phyloP scores from a whole-genome alignment of 768 basidiomycete species.

The Russula foetens region DNA sequence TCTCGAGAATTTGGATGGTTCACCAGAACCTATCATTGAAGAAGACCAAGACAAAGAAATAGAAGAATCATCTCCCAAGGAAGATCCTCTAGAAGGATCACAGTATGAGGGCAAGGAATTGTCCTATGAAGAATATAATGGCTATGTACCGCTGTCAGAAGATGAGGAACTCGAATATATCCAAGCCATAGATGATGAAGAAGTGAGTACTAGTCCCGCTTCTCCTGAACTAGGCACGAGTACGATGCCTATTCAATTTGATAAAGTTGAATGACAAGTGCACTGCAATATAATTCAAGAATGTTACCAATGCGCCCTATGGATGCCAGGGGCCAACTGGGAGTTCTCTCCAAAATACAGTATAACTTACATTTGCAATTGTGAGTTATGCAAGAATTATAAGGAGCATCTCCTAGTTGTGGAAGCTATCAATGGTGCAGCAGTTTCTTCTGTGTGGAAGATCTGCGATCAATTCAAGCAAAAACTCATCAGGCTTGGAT shows the following conservation, averaged over 20 bases:
- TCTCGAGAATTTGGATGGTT: no score
- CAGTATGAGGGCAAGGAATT: background rate
- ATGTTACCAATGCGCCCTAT: background rate
- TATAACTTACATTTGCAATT: background rate
- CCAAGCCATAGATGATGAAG: background rate
- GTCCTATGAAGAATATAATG: background rate
- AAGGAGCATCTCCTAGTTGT: no score
- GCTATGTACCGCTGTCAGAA: background rate
- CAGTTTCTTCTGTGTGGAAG: background rate
- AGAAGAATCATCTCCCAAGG: background rate
- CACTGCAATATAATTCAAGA: background rate
- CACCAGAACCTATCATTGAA: no score
- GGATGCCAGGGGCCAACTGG: no score
- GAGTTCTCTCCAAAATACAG: background rate
- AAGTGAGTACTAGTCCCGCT: rapidly evolving
- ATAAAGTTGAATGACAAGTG: background rate
- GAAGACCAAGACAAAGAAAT: background rate
- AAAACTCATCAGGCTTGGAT: background rate
- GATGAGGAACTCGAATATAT: background rate
- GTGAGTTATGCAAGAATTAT: background rate
- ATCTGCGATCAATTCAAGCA: background rate
- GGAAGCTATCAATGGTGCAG: no score
- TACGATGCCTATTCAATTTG: background rate
- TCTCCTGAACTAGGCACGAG: no score
- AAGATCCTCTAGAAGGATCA: background rate